Evolutionary conservation across 345 rosid genomes (phyloP).

Genomic region (Gossypium rotundifolium): DNA sequence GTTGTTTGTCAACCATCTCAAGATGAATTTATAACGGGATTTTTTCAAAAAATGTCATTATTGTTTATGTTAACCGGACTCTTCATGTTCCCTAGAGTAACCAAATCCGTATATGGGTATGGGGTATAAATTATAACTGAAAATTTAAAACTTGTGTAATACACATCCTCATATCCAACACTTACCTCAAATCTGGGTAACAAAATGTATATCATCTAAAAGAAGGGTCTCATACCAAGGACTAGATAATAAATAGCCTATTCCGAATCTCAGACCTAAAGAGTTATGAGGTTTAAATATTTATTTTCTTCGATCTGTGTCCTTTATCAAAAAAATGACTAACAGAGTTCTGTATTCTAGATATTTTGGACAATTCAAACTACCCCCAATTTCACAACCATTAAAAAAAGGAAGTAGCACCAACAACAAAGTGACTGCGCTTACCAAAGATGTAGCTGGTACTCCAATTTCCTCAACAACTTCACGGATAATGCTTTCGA

Average conservation of each 20-base stretch:
- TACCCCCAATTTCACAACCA: background rate
- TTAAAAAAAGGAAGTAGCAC: background rate
- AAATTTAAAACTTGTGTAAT: background rate
- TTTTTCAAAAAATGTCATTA: background rate
- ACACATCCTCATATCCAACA: background rate
- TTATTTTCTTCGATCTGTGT: background rate
- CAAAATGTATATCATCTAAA: background rate
- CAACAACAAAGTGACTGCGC: constrained; percentile 10
- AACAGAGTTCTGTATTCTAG: background rate
- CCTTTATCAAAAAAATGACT: background rate
- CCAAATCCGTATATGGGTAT: background rate
- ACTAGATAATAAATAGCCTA: background rate
- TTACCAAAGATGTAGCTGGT: constrained; percentile 65
- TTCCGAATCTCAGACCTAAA: background rate
- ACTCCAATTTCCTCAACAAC: constrained; percentile 92
- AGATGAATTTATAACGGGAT: background rate
- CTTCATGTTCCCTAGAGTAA: background rate
- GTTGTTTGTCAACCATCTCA: background rate
- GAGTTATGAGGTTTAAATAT: background rate
- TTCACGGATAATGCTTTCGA: constrained; percentile 71
- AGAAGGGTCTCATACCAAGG: background rate
- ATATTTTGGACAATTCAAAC: background rate
- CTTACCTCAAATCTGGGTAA: background rate
- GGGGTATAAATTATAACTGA: background rate
- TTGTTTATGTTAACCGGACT: background rate